Base-by-base conservation (phyloP, 768 basidiomycete genomes). In the Boletus reticuloceps region DNA sequence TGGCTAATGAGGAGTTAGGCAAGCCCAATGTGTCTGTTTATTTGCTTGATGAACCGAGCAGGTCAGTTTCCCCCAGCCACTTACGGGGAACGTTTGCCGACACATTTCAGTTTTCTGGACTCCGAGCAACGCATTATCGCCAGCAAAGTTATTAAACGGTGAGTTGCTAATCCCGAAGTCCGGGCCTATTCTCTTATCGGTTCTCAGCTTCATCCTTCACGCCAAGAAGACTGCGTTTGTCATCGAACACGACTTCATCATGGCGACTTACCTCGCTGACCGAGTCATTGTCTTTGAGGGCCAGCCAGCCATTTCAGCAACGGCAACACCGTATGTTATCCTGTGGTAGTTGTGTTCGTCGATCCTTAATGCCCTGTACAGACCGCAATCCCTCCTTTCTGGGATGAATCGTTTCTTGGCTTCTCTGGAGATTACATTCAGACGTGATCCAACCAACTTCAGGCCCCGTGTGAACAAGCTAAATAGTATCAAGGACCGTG, bases 231-330 rank as follows among this genome's bases (percentile, higher is more conserved):
- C 95, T 1, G 97, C 97, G 1, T 98, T 99, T 71, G 83, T 99
- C 64, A 98, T 99, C 67, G 97, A 99, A 81, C 97, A 99, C 85
- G 96, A 98, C 78, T 98, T 99, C 74, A 97, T 98, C 77, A 98
- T 98, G 96, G 95, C 96, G 5, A 98, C 96, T 3, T 98, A 99
- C 73, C 89, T 99, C 53, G 96, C 97, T 40, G 97, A 99, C 70
- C 89, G 96, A 44, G 94, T 97, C 64, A 94, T 96, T 56, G 93
- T 95, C 13, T 95, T 93, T 64, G 87, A 90, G 69, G 91, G 91
- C 38, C 73, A 84, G 64, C 96, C 97, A 7, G 95, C 94, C 40
- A 73, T 94, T 47, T 51, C 87, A 48, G 95, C 97, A 17, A 95
- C 87, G 39, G 97, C 97, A 19, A 89, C 91, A 25, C 91, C 88